These are phyloP conservation scores for Gynandropsis gynandra DNA, from an alignment of 345 rosid species.

Conservation along the genomic window DNA sequence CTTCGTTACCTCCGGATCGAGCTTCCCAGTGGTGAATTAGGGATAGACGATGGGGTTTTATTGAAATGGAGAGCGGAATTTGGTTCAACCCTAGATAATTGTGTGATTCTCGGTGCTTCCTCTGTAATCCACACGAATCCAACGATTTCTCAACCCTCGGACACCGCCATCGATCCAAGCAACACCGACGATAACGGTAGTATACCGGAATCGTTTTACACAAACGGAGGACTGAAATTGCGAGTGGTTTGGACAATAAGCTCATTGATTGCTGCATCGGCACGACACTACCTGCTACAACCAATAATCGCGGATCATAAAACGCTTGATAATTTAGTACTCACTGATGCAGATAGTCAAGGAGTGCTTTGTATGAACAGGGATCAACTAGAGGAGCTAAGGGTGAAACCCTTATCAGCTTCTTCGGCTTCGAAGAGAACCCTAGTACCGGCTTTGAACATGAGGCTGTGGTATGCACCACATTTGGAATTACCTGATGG, in stretches of 20 bases:
- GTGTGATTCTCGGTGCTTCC: constrained; percentile 86
- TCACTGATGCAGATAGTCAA: constrained; percentile 83
- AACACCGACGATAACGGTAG: constrained; percentile 64
- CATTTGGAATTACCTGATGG: constrained; percentile 75
- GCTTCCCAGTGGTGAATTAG: constrained; percentile 80
- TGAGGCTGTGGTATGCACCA: constrained; percentile 98
- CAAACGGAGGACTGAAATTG: constrained; percentile 80
- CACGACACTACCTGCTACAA: constrained; percentile 82
- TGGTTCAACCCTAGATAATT: constrained; percentile 83
- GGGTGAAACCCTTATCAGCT: constrained; percentile 85
- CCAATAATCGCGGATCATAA: constrained; percentile 83
- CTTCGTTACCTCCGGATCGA: constrained; percentile 78
- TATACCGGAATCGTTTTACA: constrained; percentile 94
- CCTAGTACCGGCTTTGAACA: constrained; percentile 78
- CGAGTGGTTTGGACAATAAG: constrained; percentile 97
- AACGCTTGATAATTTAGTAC: constrained; percentile 71
- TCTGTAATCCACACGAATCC: constrained; percentile 35
- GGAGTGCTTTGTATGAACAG: constrained; percentile 90
- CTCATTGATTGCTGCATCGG: constrained; percentile 90
- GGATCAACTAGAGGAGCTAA: constrained; percentile 84
- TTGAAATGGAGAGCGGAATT: constrained; percentile 94
- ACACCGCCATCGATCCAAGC: constrained; percentile 20
- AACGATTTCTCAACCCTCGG: constrained; percentile 15
- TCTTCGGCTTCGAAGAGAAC: constrained; percentile 95
- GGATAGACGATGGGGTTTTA: constrained; percentile 75